Base-by-base conservation (phyloP, 805 yeast species). In the Myxozyma neotropica region DNA sequence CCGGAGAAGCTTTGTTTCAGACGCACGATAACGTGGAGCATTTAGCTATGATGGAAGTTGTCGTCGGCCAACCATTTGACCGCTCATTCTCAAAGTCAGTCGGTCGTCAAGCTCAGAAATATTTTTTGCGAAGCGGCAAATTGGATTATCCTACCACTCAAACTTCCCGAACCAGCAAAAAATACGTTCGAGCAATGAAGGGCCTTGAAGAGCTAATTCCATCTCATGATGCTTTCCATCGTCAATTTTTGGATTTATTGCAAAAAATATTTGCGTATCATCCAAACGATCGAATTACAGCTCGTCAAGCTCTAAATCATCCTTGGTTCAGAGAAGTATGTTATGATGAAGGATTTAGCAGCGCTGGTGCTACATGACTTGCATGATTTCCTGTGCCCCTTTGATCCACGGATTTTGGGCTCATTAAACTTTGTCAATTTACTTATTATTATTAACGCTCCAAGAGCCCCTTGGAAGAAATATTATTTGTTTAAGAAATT, bases 11-110 rank as follows among this genome's bases (percentile, higher is more conserved):
- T 0, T 76, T 94, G 24, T 94, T 93, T 74, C 91, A 89, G 66
- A 94, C 98, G 0, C 97, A 93, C 72, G 97, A 94, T 71, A 92
- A 93, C 72, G 77, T 86, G 52, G 98, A 93, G 73, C 99, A 94
- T 74, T 77, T 94, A 72, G 96, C 96, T 15, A 86, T 94, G 88
- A 94, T 94, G 88, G 93, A 94, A 73, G 85, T 83, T 65, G 82
- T 92, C 21, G 78, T 86, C 26, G 88, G 87, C 21, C 73, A 75
- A 63, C 77, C 73, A 17, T 78, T 78, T 51, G 70, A 69, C 38
- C 56, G 63, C 26, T 27, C 59, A 4, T 50, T 72, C 55, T 57
- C 74, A 24, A 55, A 61, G 5, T 55, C 53, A 19, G 72, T 75
- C 21, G 50, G 64, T 1, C 29, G 58, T 15, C 67, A 64, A 17